Evolutionary conservation across 495 filamentous ascomycete genomes (phyloP).

Genomic region (Cairneyella variabilis): DNA sequence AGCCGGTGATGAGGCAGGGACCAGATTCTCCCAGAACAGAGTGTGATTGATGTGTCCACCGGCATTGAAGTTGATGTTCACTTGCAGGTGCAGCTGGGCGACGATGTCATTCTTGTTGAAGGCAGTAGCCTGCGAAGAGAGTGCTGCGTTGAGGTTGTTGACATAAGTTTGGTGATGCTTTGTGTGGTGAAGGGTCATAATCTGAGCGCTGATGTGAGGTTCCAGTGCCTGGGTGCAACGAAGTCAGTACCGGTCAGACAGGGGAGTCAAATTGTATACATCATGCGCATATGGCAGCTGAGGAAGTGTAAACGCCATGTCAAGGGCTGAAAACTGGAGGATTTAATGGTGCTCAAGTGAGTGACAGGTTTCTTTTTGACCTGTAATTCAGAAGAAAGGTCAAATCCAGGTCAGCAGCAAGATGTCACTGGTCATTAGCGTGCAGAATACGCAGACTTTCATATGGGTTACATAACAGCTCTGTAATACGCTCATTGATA

Average conservation of each 20-base stretch:
- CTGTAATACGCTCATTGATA: no score
- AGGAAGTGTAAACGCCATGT: no score
- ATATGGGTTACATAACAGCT: no score
- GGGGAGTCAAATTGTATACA: slow-evolving; percentile 29
- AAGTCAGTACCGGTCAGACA: slow-evolving; percentile 8
- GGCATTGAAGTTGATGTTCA: slow-evolving; percentile 83
- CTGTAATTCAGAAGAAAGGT: no score
- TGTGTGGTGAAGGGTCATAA: slow-evolving; percentile 85
- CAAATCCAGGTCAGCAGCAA: no score
- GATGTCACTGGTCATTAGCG: no score
- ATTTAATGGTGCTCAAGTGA: no score
- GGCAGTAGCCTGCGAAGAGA: slow-evolving; percentile 34
- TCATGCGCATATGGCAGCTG: slow-evolving; percentile 41
- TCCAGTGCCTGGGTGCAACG: slow-evolving; percentile 61
- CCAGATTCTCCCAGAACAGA: slow-evolving; percentile 97
- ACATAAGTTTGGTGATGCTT: slow-evolving; percentile 75
- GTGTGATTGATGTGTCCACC: slow-evolving; percentile 94
- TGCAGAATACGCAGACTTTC: no score
- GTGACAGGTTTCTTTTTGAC: no score
- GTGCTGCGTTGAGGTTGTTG: slow-evolving; percentile 62
- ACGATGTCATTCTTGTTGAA: slow-evolving; percentile 9
- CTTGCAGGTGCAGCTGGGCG: slow-evolving; percentile 49
- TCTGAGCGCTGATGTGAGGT: slow-evolving; percentile 84
- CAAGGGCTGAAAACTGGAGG: no score
- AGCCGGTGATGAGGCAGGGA: slow-evolving; percentile 27